phyloP scores from a whole-genome alignment of 2,329 filamentous ascomycete species.

The Graphilbum ipis-grandicollis region DNA sequence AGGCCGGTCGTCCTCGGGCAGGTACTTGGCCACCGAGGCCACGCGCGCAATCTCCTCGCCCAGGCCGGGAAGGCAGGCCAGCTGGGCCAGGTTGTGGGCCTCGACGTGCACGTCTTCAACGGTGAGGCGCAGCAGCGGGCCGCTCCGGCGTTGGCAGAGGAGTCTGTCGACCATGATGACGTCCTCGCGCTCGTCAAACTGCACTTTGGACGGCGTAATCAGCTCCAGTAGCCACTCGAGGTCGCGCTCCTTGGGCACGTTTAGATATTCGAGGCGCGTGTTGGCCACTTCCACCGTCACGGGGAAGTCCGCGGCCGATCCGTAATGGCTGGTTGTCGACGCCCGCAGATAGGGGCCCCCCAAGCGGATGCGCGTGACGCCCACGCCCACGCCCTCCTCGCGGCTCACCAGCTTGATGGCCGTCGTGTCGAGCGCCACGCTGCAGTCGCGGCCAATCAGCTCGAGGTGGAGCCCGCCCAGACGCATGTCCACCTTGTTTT shows the following conservation, averaged over 20 bases:
- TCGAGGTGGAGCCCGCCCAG: constrained; percentile 62
- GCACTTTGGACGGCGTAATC: constrained; percentile 80
- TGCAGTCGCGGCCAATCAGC: constrained; percentile 63
- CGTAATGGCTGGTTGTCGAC: too few relatives aligned
- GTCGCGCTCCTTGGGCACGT: constrained; percentile 59
- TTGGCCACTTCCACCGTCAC: constrained; percentile 45
- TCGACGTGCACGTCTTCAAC: constrained; percentile 46
- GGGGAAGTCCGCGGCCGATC: constrained; percentile 29
- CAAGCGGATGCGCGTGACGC: constrained; percentile 59
- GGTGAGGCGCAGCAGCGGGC: constrained; percentile 58
- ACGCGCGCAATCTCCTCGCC: constrained; percentile 66
- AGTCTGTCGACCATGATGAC: constrained; percentile 92
- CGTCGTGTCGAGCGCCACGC: constrained; percentile 56
- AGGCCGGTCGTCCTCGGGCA: constrained; percentile 88
- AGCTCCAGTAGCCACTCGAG: constrained; percentile 67
- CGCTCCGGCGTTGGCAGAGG: constrained; percentile 70
- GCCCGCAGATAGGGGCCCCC: constrained; percentile 51
- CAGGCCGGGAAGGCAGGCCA: constrained; percentile 52
- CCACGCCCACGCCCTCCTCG: constrained; percentile 52
- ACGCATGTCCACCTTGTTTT: constrained; percentile 57
- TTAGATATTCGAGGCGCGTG: constrained; percentile 55
- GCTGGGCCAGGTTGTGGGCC: constrained; percentile 43
- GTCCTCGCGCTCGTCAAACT: constrained; percentile 70
- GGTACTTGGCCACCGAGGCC: constrained; percentile 78
- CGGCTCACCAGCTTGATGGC: constrained; percentile 69